Percentiles rank a stretch among this genome's conserved stretches.
phyloP scores from a whole-genome alignment of 2,329 filamentous ascomycete genomes.

The Talaromyces piceae region DNA sequence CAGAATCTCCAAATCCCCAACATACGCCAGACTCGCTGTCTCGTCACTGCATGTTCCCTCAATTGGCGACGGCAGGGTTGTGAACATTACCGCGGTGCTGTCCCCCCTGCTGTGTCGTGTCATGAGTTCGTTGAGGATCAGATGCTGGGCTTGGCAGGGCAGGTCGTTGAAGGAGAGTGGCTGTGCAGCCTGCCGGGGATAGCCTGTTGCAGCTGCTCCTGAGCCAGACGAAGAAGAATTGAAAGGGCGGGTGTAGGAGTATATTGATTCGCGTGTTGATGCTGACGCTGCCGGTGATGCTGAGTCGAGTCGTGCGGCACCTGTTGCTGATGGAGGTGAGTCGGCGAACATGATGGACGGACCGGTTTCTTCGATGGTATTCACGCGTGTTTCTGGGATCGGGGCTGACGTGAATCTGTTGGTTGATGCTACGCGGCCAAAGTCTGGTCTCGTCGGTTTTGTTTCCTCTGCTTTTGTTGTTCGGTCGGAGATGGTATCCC shows the following conservation, averaged over 20 bases:
- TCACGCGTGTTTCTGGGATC: constrained; percentile 62
- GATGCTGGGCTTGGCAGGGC: constrained; percentile 73
- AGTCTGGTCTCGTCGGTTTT: constrained; percentile 16
- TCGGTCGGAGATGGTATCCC: background rate
- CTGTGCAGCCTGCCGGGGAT: constrained; percentile 53
- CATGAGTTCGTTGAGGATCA: constrained; percentile 83
- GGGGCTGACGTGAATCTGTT: constrained; percentile 61
- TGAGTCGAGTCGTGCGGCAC: background rate
- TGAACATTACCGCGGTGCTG: constrained; percentile 74
- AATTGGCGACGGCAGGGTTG: constrained; percentile 71
- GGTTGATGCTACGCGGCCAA: constrained; percentile 26
- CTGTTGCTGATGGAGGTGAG: constrained; percentile 25
- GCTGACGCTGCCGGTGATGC: constrained; percentile 10
- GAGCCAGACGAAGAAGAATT: constrained; percentile 13
- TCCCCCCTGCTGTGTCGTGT: constrained; percentile 53
- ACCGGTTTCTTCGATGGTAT: constrained; percentile 56
- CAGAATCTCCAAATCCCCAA: constrained; percentile 70
- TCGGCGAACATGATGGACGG: constrained; percentile 71
- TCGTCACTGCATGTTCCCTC: constrained; percentile 69
- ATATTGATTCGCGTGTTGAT: constrained; percentile 30
- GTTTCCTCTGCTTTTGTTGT: background rate
- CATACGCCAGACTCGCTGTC: constrained; percentile 62
- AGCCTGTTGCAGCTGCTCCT: constrained; percentile 33
- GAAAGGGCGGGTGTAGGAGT: constrained; percentile 23
- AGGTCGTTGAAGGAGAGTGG: constrained; percentile 80